Base-by-base conservation (phyloP, 2,329 filamentous ascomycete genomes). In the Kalmusia sp. region DNA sequence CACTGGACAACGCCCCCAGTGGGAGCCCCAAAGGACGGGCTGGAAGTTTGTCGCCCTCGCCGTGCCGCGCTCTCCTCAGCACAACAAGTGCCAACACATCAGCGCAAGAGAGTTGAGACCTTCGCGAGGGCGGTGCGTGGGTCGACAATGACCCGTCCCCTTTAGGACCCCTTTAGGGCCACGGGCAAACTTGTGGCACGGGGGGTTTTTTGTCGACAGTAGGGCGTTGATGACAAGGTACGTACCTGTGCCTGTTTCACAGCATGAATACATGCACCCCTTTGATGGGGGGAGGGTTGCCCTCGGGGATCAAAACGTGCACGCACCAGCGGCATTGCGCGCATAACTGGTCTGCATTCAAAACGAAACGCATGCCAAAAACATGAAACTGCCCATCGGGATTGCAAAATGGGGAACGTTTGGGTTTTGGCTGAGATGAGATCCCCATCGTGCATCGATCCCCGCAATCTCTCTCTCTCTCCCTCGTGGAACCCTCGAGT, bases 261-360 rank as follows among this genome's bases (percentile, higher is more conserved):
- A 40, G 46, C 46, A 46, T 46, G 43, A 34, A 46, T n/a, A n/a
- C n/a, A n/a, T n/a, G n/a, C n/a, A n/a, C n/a, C 27, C 43, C 12
- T 25, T 25, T 35, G 43, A 15, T 25, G n/a, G n/a, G n/a, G n/a
- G n/a, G n/a, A n/a, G n/a, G n/a, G n/a, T n/a, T n/a, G n/a, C n/a
- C n/a, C 6, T 45, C 28, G 28, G 28, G 19, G 41, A 25, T 25
- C 43, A 46, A 25, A 25, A 19, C 25, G 25, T 27, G 39, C 39
- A 30, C 39, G 39, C n/a, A 28, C 25, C 24, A 46, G 43, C 25
- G 27, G 15, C 43, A 46, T 27, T 35, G 30, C 30, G 34, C 15
- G 43, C 30, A 46, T 35, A 22, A 25, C 21, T 46, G 28, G 17
- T 17, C 40, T 44, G 15, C 27, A 2, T 24, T 33, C 30, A 35